Evolutionary conservation across 2,329 filamentous ascomycete genomes (phyloP), one percentile per base, ranked within the genome.

Genomic region (Zymoseptoria tritici): DNA sequence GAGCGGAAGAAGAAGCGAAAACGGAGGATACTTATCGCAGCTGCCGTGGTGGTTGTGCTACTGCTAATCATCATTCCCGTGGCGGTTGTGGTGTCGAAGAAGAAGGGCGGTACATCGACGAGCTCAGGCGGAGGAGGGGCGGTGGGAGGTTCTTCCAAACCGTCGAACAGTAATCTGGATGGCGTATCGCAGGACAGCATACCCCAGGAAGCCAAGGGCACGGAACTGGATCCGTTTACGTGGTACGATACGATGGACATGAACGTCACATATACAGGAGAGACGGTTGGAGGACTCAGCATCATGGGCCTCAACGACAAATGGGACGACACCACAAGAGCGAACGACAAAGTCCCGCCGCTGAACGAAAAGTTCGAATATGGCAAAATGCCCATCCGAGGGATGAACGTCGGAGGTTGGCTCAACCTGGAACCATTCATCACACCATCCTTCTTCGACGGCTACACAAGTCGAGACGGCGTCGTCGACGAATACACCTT

Each of bases 381-480:
- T 68, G 83, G 85, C 2, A 85, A 83, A 21, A 85, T 81, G 57
- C 91, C 92, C 2, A 91, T 95, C 22, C 85, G 93, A 6, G 94
- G 94, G 0, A 90, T 97, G 42, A 97, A 96, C 68, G 73, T 97
- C 1, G 94, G 94, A 55, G 94, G 94, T 11, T 99, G 94, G 94
- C 83, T 99, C 1, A 89, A 88, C 2, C 78, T 99, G 11, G 94
- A 99, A 70, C 94, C 94, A 0, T 97, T 96, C 73, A 97, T 99
- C 72, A 93, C 90, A 3, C 94, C 94, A 0, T 97, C 92, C 0
- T 81, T 96, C 24, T 99, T 99, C 76, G 77, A 85, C 62, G 82
- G 82, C 62, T 90, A 88, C 71, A 77, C 79, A 49, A 73, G 76
- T 2, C 76, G 75, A 66, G 86, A 78, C 78, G 84, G 75, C 4